Evolutionary conservation across 2,329 filamentous ascomycete species (phyloP), one percentile per base, ranked within the genome.

Genomic region (Scedosporium dehoogii): DNA sequence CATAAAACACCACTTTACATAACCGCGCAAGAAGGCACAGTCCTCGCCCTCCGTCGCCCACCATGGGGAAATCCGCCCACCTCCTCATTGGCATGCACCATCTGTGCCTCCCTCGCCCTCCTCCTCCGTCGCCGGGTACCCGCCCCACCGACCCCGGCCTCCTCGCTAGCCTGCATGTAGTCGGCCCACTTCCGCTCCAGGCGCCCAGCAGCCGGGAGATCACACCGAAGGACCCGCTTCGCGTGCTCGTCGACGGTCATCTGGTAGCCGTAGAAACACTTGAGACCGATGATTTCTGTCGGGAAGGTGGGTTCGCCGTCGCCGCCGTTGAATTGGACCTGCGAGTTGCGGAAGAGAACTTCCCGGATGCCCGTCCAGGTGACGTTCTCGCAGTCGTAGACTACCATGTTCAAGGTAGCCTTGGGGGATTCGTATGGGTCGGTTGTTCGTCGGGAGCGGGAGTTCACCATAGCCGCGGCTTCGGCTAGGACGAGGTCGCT

Each of bases 241-340:
- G 87, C 92, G 74, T 97, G 93, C 73, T 97, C 92, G 67, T 97
- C 89, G 4, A 97, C 92, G 0, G 92, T 97, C 76, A 91, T 90
- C 75, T 97, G 93, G 85, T 91, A 97, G 51, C 89, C 91, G 73
- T 96, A 96, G 77, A 93, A 97, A 74, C 92, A 96, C 74, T 96
- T 97, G 53, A 97, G 81, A 5, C 86, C 81, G 64, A 97, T 91
- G 63, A 96, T 85, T 71, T 96, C 88, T 1, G 85, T 84, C 0
- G 91, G 90, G 68, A 87, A 92, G 0, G 82, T 82, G 9, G 80
- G 68, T 58, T 68, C 70, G 38, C 69, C 71, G 14, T 75, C 72
- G 9, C 73, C 73, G 23, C 72, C 64, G 3, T 80, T 79, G 16
- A 82, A 82, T 33, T 81, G 83, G 55, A 90, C 80, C 69, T 92